These are phyloP conservation scores for Oidiodendron maius DNA, from an alignment of 495 filamentous ascomycete species.

Conservation along the genomic window DNA sequence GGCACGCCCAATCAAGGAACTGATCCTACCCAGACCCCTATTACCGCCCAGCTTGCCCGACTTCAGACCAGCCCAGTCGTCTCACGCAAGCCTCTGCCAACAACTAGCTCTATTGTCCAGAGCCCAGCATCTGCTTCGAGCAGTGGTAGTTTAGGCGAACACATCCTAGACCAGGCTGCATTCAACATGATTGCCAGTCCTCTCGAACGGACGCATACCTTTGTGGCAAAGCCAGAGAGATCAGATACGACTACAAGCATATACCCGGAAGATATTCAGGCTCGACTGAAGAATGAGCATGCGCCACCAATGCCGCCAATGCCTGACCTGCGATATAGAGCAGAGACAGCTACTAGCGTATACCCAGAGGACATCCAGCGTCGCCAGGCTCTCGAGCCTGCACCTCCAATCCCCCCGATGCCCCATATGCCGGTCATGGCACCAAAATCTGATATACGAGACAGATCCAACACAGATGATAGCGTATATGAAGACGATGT, in stretches of 20 bases:
- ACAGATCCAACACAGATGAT: conserved; percentile 26
- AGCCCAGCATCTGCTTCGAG: conserved; percentile 35
- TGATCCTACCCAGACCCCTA: conserved; percentile 14
- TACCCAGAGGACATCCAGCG: conserved; percentile 34
- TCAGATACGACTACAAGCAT: neutral
- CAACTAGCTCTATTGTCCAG: conserved; percentile 32
- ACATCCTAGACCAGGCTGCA: conserved; percentile 59
- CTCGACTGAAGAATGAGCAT: neutral
- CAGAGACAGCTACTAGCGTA: conserved; percentile 27
- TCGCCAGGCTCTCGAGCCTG: neutral
- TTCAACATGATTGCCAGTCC: conserved; percentile 38
- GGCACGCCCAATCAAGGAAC: conserved; percentile 11
- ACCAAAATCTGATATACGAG: conserved; percentile 23
- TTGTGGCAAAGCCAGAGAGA: neutral
- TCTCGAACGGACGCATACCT: conserved; percentile 1
- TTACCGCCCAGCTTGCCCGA: conserved; percentile 23
- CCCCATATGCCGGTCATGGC: conserved; percentile 27
- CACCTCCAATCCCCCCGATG: neutral
- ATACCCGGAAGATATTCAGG: neutral
- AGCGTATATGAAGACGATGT: conserved; percentile 38
- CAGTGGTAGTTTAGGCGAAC: conserved; percentile 56
- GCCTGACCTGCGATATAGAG: conserved; percentile 28
- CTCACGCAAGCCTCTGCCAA: conserved; percentile 61
- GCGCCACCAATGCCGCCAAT: neutral
- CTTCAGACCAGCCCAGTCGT: conserved; percentile 42